Evolutionary conservation across 2,329 filamentous ascomycete species (phyloP).

Genomic region (Fonsecaea erecta): DNA sequence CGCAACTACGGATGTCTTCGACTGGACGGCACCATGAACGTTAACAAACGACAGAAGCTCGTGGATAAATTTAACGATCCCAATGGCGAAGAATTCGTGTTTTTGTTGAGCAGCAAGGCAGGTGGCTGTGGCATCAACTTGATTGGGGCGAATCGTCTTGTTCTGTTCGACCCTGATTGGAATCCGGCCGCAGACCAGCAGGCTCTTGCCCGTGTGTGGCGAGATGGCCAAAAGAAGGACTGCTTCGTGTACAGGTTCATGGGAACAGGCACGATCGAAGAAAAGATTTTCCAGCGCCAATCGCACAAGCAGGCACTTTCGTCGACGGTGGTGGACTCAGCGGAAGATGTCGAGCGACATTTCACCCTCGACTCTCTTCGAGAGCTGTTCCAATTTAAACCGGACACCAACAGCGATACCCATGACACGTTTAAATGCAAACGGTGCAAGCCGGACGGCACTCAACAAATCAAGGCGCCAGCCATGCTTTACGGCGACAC

Average conservation of each 20-base stretch:
- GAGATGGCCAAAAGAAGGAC: conserved; percentile 98
- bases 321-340: conserved; percentile 93
- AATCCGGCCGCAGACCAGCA: conserved; percentile 98
- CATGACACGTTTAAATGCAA: conserved; percentile 99
- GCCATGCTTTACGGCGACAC: conserved; percentile 98
- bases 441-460: conserved; percentile 84
- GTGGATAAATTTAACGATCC: conserved; percentile 98
- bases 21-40: conserved; percentile 96
- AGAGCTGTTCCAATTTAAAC: conserved; percentile 91
- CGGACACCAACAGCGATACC: conserved; percentile 84
- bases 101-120: conserved; percentile 94
- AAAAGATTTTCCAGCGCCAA: conserved; percentile 98
- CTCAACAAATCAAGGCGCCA: conserved; percentile 84
- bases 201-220: conserved; percentile 95
- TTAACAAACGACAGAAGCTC: conserved; percentile 94
- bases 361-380: conserved; percentile 89
- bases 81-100: conserved; percentile 85
- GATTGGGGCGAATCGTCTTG: conserved; percentile 90
- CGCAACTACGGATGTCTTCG: conserved; percentile 84
- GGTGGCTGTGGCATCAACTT: conserved; percentile 96
- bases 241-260: conserved; percentile 99
- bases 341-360: conserved; percentile 95
- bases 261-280: conserved; percentile 94
- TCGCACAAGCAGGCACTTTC: conserved; percentile 97
- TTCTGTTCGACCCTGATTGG: conserved; percentile 97